Percentiles rank a stretch among this genome's conserved stretches.
phyloP scores from a whole-genome alignment of 1,139 yeast genomes.

The Pichia sp. region DNA sequence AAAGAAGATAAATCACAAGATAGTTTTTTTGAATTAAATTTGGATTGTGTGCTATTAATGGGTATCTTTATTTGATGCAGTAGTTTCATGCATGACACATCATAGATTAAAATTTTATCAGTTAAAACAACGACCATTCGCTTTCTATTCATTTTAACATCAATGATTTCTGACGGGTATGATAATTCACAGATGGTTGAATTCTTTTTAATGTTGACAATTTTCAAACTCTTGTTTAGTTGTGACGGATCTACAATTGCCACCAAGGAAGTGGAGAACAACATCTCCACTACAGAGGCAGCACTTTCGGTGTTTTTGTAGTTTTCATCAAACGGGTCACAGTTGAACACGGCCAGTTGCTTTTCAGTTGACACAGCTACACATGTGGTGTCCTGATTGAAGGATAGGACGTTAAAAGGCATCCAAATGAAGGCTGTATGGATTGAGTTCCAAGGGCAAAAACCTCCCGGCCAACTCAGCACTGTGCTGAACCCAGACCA shows the following conservation, averaged over 20 bases:
- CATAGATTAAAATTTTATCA: constrained; percentile 84
- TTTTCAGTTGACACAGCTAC: constrained; percentile 71
- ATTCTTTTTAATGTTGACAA: constrained; percentile 55
- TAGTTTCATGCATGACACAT: constrained; percentile 78
- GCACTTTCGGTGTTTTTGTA: constrained; percentile 46
- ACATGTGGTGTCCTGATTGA: constrained; percentile 89
- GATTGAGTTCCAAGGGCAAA: too few species aligned
- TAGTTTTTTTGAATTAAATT: constrained; percentile 29
- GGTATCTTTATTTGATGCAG: constrained; percentile 83
- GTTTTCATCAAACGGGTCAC: constrained; percentile 85
- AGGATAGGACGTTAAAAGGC: constrained; percentile 39
- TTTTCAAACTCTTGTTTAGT: constrained; percentile 34
- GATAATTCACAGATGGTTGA: constrained; percentile 69
- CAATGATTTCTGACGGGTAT: constrained; percentile 76
- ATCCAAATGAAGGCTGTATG: not conserved
- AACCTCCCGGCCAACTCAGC: too few species aligned
- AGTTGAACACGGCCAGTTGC: constrained; percentile 82
- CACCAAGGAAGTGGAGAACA: constrained; percentile 78
- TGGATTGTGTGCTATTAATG: not conserved
- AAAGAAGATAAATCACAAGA: constrained; percentile 38
- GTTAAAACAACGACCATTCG: constrained; percentile 72
- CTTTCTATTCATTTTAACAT: constrained; percentile 68
- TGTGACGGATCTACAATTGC: constrained; percentile 69
- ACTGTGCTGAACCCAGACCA: too few species aligned
- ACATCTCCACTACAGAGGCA: constrained; percentile 78